Base-by-base conservation (phyloP, 768 basidiomycete species). In the Tricholoma sp. region DNA sequence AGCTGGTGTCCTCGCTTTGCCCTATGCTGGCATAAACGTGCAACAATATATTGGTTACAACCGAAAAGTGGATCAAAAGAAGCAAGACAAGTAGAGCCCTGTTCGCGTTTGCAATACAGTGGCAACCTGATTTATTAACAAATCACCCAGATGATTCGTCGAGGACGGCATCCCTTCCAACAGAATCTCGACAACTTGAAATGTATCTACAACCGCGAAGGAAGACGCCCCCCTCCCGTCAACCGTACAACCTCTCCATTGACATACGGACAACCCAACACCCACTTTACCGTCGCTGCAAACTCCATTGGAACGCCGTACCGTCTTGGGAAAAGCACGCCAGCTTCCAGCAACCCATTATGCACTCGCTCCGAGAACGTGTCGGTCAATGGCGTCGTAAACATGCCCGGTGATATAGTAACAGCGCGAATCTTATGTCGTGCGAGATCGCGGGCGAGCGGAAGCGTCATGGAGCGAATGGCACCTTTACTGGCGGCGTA, bases 401-500 rank as follows among this genome's bases (percentile, higher is more conserved):
- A 84, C 1, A 77, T 71, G 4, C 79, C 79, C 0, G 84, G 83
- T 0, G 83, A 83, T 54, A 85, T 71, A 18, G 81, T 75, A 35
- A 83, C 78, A 49, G 83, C 83, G 59, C 82, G 77, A 29, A 82
- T 69, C 49, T 75, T 79, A 59, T 82, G 74, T 11, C 78, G 72
- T 2, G 78, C 73, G 11, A 85, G 74, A 63, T 85, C 84, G 52
- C 84, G 75, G 3, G 84, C 80, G 75, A 84, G 78, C 1, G 84
- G 83, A 2, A 85, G 73, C 0, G 81, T 79, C 79, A 85, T 79
- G 1, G 83, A 80, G 19, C 71, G 68, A 3, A 85, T 59, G 0
- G 79, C 84, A 49, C 83, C 84, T 66, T 85, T 85, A 1, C 75
- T 73, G 2, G 81, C 81, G 0, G 81, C 67, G 61, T 85, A 85